Conservation (phyloP, 495 filamentous ascomycete species). For the Trichocladium uniseriatum region DNA sequence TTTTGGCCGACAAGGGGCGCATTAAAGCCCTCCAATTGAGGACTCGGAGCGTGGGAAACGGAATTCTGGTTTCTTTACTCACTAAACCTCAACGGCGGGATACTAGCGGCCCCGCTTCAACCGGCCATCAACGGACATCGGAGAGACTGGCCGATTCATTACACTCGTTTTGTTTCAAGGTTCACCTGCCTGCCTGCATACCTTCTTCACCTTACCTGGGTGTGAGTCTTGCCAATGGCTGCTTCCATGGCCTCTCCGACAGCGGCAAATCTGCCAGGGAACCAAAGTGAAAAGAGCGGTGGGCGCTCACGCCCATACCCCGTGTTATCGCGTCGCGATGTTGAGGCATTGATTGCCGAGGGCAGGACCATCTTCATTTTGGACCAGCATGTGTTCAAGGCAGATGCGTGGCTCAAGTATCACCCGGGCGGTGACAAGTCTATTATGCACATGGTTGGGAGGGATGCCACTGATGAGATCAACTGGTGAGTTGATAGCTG, state of each 20-base stretch:
- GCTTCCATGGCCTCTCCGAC: neutral
- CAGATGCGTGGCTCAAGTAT: conserved; percentile 77
- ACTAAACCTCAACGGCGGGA: too few species aligned
- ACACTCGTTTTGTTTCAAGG: too few species aligned
- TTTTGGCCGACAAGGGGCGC: too few species aligned
- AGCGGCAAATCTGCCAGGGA: neutral
- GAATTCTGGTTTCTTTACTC: too few species aligned
- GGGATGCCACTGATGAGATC: conserved; percentile 94
- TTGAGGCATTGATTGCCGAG: conserved; percentile 81
- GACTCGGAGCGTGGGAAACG: too few species aligned
- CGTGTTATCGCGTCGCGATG: conserved; percentile 58
- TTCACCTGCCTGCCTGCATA: too few species aligned
- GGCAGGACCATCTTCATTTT: conserved; percentile 76
- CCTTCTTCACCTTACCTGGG: too few species aligned
- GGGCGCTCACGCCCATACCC: conserved; percentile 17
- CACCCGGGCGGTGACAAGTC: conserved; percentile 91
- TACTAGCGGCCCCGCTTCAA: too few species aligned
- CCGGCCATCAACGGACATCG: too few species aligned
- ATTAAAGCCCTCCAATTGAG: too few species aligned
- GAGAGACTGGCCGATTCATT: too few species aligned
- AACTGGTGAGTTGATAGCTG: conserved; percentile 56
- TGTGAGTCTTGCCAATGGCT: neutral
- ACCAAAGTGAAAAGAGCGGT: neutral
- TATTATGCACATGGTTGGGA: conserved; percentile 89
- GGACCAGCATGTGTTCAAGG: conserved; percentile 71